These are phyloP conservation scores for Phytopythium vexans DNA, from an alignment of 352 stramenopile genomes.

Conservation along the genomic window DNA sequence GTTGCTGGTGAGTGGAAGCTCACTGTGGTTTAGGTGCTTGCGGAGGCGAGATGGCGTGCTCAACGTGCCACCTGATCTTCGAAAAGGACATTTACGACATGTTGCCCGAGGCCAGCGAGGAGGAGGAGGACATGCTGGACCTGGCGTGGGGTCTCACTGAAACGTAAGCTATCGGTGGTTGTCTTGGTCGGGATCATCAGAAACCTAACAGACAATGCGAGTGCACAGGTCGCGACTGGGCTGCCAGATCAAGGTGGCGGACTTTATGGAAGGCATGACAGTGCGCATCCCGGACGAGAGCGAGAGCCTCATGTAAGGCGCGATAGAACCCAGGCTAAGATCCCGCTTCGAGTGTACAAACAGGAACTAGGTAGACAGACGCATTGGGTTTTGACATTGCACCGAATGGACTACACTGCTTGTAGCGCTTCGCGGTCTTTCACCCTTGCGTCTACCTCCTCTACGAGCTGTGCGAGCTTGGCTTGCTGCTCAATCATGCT, in stretches of 20 bases:
- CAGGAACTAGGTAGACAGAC: too few species aligned
- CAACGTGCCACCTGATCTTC: constrained; percentile 93
- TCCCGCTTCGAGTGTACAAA: too few species aligned
- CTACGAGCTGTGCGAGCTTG: constrained; percentile 34
- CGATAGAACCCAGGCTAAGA: too few species aligned
- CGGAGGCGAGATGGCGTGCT: constrained; percentile 91
- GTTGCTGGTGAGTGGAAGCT: not conserved
- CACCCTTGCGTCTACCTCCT: constrained; percentile 39
- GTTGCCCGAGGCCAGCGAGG: constrained; percentile 86
- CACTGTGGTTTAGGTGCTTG: constrained; percentile 61
- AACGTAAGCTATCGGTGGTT: constrained; percentile 49
- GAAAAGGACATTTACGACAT: constrained; percentile 87
- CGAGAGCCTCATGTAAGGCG: constrained; percentile 85
- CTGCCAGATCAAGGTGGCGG: constrained; percentile 90
- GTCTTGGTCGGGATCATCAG: not conserved
- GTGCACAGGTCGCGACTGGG: constrained; percentile 64
- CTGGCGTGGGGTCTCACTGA: constrained; percentile 92
- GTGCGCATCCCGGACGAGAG: constrained; percentile 86
- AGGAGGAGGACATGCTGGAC: constrained; percentile 96
- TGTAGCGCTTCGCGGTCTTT: too few species aligned
- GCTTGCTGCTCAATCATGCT: constrained; percentile 60
- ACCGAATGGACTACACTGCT: too few species aligned
- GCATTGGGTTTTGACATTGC: too few species aligned
- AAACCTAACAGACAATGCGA: not conserved
- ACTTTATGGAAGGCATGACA: constrained; percentile 81